These are phyloP conservation scores for Fonsecaea erecta DNA, from an alignment of 2,329 filamentous ascomycete species.

Conservation along the genomic window DNA sequence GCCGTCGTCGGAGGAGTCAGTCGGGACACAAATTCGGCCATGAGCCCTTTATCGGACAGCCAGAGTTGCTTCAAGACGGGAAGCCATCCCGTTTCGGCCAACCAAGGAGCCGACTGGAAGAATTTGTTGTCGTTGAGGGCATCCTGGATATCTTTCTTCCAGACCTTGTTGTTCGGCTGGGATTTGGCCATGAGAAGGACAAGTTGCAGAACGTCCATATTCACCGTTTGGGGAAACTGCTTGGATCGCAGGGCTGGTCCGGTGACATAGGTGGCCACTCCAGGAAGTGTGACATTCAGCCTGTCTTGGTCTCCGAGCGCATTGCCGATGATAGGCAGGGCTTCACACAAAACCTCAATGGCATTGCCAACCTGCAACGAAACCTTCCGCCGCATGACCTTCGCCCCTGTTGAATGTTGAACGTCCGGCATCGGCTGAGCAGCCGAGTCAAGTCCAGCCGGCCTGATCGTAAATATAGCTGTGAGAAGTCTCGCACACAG, in stretches of 20 bases:
- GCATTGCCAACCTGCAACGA: conserved; percentile 65
- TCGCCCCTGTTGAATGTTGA: not conserved
- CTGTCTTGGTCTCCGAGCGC: conserved; percentile 86
- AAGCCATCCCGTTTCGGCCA: conserved; percentile 78
- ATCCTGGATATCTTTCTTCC: conserved; percentile 90
- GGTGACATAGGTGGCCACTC: conserved; percentile 82
- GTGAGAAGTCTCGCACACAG: conserved; percentile 85
- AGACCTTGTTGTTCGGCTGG: conserved; percentile 79
- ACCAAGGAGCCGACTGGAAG: conserved; percentile 69
- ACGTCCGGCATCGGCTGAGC: conserved; percentile 28
- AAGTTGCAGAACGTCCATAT: conserved; percentile 70
- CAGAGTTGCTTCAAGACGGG: conserved; percentile 83
- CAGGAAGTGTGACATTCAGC: conserved; percentile 74
- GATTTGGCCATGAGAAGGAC: conserved; percentile 77
- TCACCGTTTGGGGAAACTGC: conserved; percentile 83
- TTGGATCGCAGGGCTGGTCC: conserved; percentile 82
- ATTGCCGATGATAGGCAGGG: conserved; percentile 79
- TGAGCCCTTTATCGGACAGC: conserved; percentile 81
- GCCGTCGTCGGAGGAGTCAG: conserved; percentile 86
- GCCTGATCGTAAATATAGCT: conserved; percentile 90
- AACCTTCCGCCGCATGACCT: conserved; percentile 39
- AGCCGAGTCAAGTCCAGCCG: conserved; percentile 68
- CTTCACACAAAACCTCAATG: conserved; percentile 75
- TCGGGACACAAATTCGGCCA: conserved; percentile 78
- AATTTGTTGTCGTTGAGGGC: conserved; percentile 90